Percentiles rank a stretch among this genome's conserved stretches.
phyloP scores from a whole-genome alignment of 257 asterid genomes.

The Oldenlandia corymbosa region DNA sequence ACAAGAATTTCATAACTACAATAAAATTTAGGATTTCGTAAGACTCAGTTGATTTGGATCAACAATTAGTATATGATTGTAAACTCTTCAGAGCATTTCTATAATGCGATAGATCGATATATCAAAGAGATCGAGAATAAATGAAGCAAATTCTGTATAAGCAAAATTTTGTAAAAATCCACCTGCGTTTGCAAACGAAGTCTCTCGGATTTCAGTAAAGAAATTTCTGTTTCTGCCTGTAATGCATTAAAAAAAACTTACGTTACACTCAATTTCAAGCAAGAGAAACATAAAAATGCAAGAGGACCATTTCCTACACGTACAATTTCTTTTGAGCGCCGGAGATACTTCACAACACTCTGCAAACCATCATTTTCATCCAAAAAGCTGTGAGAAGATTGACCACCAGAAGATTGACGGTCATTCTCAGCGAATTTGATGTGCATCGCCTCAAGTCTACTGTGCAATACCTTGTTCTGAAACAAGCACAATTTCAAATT shows the following conservation, averaged over 20 bases:
- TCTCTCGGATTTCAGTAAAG: constrained; percentile 77
- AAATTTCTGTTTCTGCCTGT: constrained; percentile 81
- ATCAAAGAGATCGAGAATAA: neutral
- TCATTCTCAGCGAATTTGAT: constrained; percentile 84
- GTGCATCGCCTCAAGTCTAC: constrained; percentile 79
- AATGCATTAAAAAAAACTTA: neutral
- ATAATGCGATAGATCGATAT: neutral
- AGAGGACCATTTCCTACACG: constrained; percentile 5
- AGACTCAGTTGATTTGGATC: neutral
- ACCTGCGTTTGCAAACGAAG: constrained; percentile 84
- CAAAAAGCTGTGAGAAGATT: constrained; percentile 33
- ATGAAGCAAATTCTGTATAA: neutral
- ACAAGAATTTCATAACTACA: no score
- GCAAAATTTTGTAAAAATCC: no score
- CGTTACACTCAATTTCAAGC: neutral
- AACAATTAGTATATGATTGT: no score
- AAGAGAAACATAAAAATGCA: neutral
- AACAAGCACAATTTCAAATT: neutral
- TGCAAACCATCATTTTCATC: constrained; percentile 71
- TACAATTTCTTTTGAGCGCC: constrained; percentile 82
- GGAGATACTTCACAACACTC: constrained; percentile 72
- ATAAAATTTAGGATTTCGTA: no score
- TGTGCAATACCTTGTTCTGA: constrained; percentile 72
- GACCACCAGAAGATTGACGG: constrained; percentile 47
- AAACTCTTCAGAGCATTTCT: neutral